Conservation (phyloP, 768 basidiomycete genomes). For the Boletus fagicola region DNA sequence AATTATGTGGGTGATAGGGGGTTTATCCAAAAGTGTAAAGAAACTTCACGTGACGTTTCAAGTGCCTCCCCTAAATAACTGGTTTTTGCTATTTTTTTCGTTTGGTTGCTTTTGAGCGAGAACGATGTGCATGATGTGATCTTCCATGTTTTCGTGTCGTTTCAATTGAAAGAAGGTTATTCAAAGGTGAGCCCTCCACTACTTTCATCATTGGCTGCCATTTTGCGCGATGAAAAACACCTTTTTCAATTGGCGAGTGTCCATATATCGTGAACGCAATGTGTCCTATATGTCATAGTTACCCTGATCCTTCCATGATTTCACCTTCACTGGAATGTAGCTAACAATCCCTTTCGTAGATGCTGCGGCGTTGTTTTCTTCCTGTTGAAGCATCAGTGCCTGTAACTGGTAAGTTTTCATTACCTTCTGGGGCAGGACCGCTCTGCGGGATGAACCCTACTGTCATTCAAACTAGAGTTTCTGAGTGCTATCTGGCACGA, state of each 20-base stretch:
- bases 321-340: neutral
- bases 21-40: neutral
- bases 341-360: conserved; percentile 14
- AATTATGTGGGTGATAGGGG: too few species aligned
- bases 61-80: conserved; percentile 13
- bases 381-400: neutral
- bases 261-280: conserved; percentile 46
- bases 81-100: neutral
- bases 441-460: conserved; percentile 50
- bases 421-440: conserved; percentile 5
- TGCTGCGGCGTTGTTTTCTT: neutral
- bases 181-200: conserved; percentile 8
- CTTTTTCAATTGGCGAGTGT: conserved; percentile 45
- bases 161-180: neutral
- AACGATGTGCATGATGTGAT: neutral
- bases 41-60: neutral
- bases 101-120: neutral
- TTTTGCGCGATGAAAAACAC: conserved; percentile 52
- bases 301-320: conserved; percentile 67
- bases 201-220: neutral
- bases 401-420: conserved; percentile 9
- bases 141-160: neutral
- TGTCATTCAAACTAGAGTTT: conserved; percentile 90
- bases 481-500: conserved; percentile 66
- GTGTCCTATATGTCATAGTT: conserved; percentile 83